These are phyloP conservation scores for Dichotomopilus funicola DNA, from an alignment of 2,329 filamentous ascomycete genomes.

Conservation along the genomic window DNA sequence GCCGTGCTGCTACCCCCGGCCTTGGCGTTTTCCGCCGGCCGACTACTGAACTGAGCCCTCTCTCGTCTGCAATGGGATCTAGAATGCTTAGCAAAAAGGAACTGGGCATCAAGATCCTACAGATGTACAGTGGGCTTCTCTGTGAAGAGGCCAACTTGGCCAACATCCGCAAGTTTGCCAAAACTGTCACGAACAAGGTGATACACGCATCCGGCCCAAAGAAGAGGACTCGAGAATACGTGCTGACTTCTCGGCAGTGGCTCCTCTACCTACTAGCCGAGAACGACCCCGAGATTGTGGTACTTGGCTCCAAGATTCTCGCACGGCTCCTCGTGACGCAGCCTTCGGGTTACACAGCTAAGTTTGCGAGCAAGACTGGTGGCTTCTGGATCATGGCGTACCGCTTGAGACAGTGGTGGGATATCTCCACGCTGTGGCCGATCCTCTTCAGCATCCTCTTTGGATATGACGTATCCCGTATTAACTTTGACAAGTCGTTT, in stretches of 20 bases:
- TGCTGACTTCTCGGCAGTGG: constrained; percentile 55
- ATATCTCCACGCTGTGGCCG: constrained; percentile 75
- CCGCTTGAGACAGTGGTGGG: constrained; percentile 82
- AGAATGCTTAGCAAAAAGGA: constrained; percentile 56
- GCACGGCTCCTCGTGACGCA: constrained; percentile 78
- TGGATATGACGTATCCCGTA: constrained; percentile 67
- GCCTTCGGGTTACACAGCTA: constrained; percentile 72
- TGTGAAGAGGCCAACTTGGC: constrained; percentile 63
- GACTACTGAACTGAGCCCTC: constrained; percentile 30
- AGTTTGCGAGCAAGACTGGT: constrained; percentile 76
- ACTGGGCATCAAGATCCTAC: constrained; percentile 67
- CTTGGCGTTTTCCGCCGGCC: constrained; percentile 33
- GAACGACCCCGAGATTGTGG: constrained; percentile 73
- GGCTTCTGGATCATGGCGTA: constrained; percentile 83
- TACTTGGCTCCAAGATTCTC: constrained; percentile 75
- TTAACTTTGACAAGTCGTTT: constrained; percentile 67
- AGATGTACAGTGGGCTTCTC: constrained; percentile 70
- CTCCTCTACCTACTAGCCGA: constrained; percentile 85
- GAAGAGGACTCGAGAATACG: constrained; percentile 20
- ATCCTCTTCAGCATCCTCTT: constrained; percentile 86
- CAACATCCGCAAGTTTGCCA: constrained; percentile 80
- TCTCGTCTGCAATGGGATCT: constrained; percentile 25
- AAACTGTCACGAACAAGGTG: constrained; percentile 92
- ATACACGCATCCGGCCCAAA: constrained; percentile 27
- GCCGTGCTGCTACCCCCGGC: constrained; percentile 35